These are phyloP conservation scores for Populus nigra DNA, from an alignment of 345 rosid genomes.

Conservation along the genomic window DNA sequence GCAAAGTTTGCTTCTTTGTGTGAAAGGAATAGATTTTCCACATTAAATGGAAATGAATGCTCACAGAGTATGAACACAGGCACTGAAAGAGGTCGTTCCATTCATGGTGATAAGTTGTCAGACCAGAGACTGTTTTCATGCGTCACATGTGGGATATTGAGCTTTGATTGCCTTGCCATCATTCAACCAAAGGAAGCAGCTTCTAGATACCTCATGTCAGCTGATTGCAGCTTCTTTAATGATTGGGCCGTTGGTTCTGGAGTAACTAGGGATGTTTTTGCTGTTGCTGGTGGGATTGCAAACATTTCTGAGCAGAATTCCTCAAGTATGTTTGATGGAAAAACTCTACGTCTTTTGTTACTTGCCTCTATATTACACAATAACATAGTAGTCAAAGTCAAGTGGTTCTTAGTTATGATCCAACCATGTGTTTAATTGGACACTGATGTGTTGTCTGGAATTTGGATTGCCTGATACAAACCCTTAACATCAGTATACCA, in stretches of 20 bases:
- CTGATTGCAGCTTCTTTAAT: conserved; percentile 85
- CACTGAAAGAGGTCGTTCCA: conserved; percentile 26
- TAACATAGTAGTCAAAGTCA: conserved; percentile 3
- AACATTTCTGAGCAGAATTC: conserved; percentile 30
- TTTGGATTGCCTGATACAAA: neutral
- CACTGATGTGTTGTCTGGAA: neutral
- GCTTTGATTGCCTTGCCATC: conserved; percentile 83
- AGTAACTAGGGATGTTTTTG: conserved; percentile 28
- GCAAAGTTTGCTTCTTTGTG: conserved; percentile 59
- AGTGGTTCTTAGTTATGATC: neutral
- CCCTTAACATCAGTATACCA: neutral
- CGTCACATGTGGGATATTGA: conserved; percentile 82
- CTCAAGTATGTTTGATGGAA: conserved; percentile 43
- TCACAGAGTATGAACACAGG: conserved; percentile 11
- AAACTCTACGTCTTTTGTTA: conserved; percentile 9
- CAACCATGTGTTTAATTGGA: neutral
- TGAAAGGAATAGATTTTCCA: conserved; percentile 49
- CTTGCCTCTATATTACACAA: neutral
- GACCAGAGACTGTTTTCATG: conserved; percentile 93
- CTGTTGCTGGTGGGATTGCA: conserved; percentile 29
- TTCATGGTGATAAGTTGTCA: conserved; percentile 53
- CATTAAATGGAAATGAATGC: conserved; percentile 31
- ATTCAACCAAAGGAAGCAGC: conserved; percentile 82
- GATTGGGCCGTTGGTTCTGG: conserved; percentile 77
- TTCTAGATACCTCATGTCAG: conserved; percentile 81